Evolutionary conservation across 1,284 basidiomycete species (phyloP), one percentile per base, ranked within the genome.

Genomic region (Apiotrichum akiyoshidainum): DNA sequence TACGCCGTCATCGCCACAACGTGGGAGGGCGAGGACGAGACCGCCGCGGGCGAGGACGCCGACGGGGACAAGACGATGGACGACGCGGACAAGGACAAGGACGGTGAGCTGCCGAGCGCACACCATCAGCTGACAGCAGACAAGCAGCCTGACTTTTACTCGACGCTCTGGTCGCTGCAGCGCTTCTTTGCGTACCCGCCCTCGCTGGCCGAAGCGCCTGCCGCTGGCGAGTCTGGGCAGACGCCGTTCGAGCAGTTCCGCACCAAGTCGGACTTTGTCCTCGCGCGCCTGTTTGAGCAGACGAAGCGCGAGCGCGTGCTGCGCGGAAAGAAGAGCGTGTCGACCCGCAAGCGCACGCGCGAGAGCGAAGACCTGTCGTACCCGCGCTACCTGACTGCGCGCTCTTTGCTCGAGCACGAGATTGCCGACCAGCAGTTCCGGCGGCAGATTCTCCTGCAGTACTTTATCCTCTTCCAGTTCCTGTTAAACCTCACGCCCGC

Each of bases 381-480:
- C 58, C 75, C 76, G 11, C 64, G 74, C 46, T 77, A 73, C 52
- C 66, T 78, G 11, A 77, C 76, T 14, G 71, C 69, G 8, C 66
- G 69, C 26, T 59, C 68, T 8, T 54, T 78, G 44, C 66, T 78
- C 34, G 69, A 72, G 26, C 69, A 76, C 57, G 73, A 78, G 31
- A 44, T 61, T 9, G 66, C 73, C 9, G 76, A 78, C 57, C 63
- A 68, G 13, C 65, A 68, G 13, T 78, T 78, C 72, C 68, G 76
- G 9, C 71, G 75, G 5, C 76, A 78, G 52, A 70, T 78, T 48
- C 68, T 76, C 21, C 65, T 75, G 37, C 76, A 78, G 63, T 73
- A 75, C 63, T 72, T 73, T 51, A 77, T 78, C 61, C 67, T 78
- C 21, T 73, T 77, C 66, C 74, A 75, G 48, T 76, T 76, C 57